phyloP scores from a whole-genome alignment of 306 rosid genomes.

The Neltuma alba region DNA sequence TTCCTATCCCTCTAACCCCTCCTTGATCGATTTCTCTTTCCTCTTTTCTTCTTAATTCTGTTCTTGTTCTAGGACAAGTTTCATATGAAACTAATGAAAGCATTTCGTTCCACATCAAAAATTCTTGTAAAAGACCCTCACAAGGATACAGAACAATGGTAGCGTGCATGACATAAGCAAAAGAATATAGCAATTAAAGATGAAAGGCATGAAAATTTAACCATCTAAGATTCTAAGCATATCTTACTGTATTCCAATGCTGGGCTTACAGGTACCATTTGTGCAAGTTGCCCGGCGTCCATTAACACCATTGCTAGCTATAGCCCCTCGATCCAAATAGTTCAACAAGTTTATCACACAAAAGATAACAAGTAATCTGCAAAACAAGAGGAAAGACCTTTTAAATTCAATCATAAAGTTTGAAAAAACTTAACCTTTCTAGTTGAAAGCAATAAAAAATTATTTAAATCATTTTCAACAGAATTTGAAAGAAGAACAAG shows the following conservation, averaged over 20 bases:
- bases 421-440: slow-evolving; percentile 9
- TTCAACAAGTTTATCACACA: slow-evolving; percentile 81
- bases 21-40: background rate
- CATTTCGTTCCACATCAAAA: background rate
- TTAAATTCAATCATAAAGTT: slow-evolving; percentile 10
- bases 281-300: slow-evolving; percentile 77
- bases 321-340: slow-evolving; percentile 93
- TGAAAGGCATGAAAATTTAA: background rate
- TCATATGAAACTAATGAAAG: background rate
- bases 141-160: background rate
- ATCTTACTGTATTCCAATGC: slow-evolving; percentile 88
- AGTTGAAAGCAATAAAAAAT: background rate
- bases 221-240: slow-evolving; percentile 22
- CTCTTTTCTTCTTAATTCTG: background rate
- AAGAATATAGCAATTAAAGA: slow-evolving; percentile 4
- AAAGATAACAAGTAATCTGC: slow-evolving; percentile 76
- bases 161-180: background rate
- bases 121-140: background rate
- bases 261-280: slow-evolving; percentile 64
- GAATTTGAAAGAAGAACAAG: background rate
- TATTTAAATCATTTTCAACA: background rate
- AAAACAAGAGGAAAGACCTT: slow-evolving; percentile 17
- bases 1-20: background rate
- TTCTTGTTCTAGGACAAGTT: background rate
- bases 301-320: slow-evolving; percentile 97